Conservation (phyloP, 108 stramenopile species). For the Skeletonema costatum region DNA sequence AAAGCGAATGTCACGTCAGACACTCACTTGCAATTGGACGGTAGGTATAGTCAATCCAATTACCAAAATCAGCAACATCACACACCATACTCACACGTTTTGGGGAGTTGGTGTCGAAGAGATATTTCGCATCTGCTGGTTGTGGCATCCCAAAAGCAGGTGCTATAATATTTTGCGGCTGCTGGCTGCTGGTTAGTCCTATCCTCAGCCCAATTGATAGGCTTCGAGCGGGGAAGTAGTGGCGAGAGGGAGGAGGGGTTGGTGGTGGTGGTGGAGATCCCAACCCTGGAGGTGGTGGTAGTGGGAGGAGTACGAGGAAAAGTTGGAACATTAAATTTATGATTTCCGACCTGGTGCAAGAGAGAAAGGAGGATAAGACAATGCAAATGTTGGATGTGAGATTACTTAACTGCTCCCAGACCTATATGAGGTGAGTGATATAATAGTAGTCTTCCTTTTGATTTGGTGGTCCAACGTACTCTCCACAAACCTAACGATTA, state of each 20-base stretch:
- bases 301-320: conserved; percentile 17
- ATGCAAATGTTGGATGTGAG: conserved; percentile 7
- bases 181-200: conserved; percentile 21
- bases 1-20: not conserved
- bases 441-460: not conserved
- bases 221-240: conserved; percentile 5
- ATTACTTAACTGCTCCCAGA: conserved; percentile 15
- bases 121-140: conserved; percentile 1
- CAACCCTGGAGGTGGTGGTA: conserved; percentile 13
- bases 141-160: conserved; percentile 14
- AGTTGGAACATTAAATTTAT: conserved; percentile 15
- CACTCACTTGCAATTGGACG: not conserved
- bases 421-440: conserved; percentile 37
- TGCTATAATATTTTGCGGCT: conserved; percentile 30
- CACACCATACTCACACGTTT: no score
- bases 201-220: conserved; percentile 24
- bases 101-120: not conserved
- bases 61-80: not conserved
- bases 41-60: not conserved
- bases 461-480: not conserved
- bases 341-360: not conserved
- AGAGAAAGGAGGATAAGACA: conserved; percentile 13
- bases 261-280: conserved; percentile 28
- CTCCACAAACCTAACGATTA: not conserved
- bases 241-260: conserved; percentile 9